Percentiles rank a stretch among this genome's conserved stretches.
These are phyloP conservation scores for Chrysochromulina tobinii DNA, from an alignment of 78 protist species.

Conservation along the genomic window DNA sequence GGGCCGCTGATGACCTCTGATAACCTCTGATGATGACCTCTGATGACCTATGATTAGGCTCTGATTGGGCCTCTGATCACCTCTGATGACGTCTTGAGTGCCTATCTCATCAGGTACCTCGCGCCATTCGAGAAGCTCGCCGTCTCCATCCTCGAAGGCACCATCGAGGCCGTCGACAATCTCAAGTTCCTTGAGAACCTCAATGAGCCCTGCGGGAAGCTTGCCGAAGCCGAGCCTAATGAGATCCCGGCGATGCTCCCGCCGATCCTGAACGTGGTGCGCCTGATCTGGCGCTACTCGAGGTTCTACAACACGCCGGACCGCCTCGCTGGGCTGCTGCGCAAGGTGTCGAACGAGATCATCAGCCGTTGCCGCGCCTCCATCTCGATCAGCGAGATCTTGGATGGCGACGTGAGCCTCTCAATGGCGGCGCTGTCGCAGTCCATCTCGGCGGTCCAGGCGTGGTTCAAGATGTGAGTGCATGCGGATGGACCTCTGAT, in stretches of 20 bases:
- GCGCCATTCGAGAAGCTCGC: slow-evolving; percentile 62
- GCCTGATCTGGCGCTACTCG: slow-evolving; percentile 68
- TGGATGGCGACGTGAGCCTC: slow-evolving; percentile 59
- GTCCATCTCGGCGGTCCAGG: slow-evolving; percentile 49
- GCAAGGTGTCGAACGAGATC: slow-evolving; percentile 72
- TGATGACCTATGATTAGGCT: too few species aligned
- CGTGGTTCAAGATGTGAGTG: too few species aligned
- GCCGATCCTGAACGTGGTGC: slow-evolving; percentile 49
- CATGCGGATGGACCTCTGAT: slow-evolving; percentile 36
- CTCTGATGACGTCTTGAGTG: too few species aligned
- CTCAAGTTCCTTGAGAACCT: slow-evolving; percentile 53
- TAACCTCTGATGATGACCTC: too few species aligned
- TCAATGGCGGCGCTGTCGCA: slow-evolving; percentile 35
- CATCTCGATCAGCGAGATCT: slow-evolving; percentile 68
- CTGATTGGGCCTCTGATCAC: too few species aligned
- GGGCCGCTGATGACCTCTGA: too few species aligned
- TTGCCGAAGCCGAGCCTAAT: slow-evolving; percentile 49
- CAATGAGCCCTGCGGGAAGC: slow-evolving; percentile 68
- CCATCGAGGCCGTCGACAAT: slow-evolving; percentile 71
- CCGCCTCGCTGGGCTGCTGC: slow-evolving; percentile 60
- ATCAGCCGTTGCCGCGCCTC: slow-evolving; percentile 65
- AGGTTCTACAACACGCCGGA: slow-evolving; percentile 64
- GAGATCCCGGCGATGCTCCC: slow-evolving; percentile 70
- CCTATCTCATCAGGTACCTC: too few species aligned
- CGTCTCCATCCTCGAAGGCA: slow-evolving; percentile 25